A percentile compares a stretch with the other conserved stretches of the same genome.
phyloP scores from a whole-genome alignment of 2,329 filamentous ascomycete genomes.

The Trichoderma harzianum region DNA sequence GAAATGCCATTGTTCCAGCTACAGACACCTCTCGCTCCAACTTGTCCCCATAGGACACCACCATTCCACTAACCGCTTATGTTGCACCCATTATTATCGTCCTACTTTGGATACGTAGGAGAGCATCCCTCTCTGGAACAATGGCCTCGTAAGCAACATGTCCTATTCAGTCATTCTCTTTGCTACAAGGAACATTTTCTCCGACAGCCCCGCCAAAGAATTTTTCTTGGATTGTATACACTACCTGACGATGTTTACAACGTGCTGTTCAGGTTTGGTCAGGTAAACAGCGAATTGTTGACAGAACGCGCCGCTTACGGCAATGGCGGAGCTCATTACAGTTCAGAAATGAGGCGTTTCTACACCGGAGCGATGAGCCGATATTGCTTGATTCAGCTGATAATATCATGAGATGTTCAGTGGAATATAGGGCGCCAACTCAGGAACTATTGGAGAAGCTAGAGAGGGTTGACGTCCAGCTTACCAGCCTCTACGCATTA shows the following conservation, averaged over 20 bases:
- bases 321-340: background rate
- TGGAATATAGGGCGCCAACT: background rate
- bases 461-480: background rate
- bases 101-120: background rate
- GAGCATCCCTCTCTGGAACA: background rate
- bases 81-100: background rate
- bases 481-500: background rate
- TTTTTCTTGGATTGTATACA: background rate
- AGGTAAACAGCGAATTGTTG: background rate
- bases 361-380: background rate
- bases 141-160: background rate
- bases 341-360: background rate
- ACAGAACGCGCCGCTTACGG: background rate
- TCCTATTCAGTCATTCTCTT: background rate
- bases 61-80: background rate
- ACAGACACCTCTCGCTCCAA: background rate
- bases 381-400: background rate
- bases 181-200: background rate
- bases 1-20: background rate
- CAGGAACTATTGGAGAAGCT: background rate
- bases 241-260: background rate
- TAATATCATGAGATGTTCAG: background rate
- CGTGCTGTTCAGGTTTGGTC: background rate
- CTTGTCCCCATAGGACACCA: background rate
- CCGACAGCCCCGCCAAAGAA: background rate